These are phyloP conservation scores for Colletotrichum tamarilloi DNA, from an alignment of 2,329 filamentous ascomycete species.

Conservation along the genomic window DNA sequence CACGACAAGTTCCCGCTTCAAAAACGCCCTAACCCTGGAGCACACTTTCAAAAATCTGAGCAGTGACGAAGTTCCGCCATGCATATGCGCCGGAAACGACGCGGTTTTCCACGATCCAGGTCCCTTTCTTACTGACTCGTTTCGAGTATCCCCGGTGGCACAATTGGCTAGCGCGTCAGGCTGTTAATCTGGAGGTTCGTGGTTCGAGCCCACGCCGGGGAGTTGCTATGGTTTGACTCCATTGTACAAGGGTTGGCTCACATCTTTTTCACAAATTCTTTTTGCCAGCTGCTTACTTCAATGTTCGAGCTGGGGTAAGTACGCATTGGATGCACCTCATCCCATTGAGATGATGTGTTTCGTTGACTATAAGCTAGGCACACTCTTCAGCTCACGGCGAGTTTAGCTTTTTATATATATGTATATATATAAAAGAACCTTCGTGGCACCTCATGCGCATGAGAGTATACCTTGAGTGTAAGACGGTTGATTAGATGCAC, in stretches of 20 bases:
- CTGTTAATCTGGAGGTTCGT: conserved; percentile 37
- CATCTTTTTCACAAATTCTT: not conserved
- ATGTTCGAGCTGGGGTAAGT: not conserved
- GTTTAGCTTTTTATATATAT: not conserved
- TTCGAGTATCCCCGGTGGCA: conserved; percentile 31
- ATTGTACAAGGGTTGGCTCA: fast-evolving
- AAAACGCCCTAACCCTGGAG: conserved; percentile 13
- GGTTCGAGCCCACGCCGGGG: conserved; percentile 36
- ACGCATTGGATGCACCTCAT: not conserved
- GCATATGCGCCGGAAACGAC: conserved; percentile 2
- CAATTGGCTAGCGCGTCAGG: conserved; percentile 37
- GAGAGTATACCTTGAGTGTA: not conserved
- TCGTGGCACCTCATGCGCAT: not conserved
- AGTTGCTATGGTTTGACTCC: conserved; percentile 23
- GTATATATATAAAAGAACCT: not conserved
- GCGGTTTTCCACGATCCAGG: not conserved
- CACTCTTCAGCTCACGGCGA: not conserved
- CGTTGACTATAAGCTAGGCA: not conserved
- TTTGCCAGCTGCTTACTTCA: not conserved
- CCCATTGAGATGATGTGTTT: not conserved
- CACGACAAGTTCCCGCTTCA: conserved; percentile 11
- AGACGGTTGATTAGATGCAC: no score
- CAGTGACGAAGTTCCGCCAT: not conserved
- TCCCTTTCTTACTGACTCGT: not conserved
- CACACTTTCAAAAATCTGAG: not conserved